A percentile compares a stretch with the other conserved stretches of the same genome.
Conservation (phyloP, 208 protist genomes). For the Blastocrithidia nonstop region DNA sequence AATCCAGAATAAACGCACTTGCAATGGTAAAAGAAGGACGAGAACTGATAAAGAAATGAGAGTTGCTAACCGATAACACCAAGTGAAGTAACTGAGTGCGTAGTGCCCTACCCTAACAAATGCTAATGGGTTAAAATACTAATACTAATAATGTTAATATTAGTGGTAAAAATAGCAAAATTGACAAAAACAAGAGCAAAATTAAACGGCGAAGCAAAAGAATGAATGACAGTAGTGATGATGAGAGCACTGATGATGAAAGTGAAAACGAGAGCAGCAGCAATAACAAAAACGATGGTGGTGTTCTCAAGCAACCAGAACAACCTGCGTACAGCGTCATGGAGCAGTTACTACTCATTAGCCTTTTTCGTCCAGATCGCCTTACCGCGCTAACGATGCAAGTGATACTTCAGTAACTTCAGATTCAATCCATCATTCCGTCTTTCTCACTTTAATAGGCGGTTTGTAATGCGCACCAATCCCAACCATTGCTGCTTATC, state of each 20-base stretch:
- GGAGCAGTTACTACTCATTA: slow-evolving; percentile 90
- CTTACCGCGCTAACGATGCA: slow-evolving; percentile 67
- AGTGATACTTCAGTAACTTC: slow-evolving; percentile 39
- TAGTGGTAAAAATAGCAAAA: no score
- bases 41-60: no score
- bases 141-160: no score
- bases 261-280: slow-evolving; percentile 30
- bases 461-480: slow-evolving; percentile 9
- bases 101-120: no score
- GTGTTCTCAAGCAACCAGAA: slow-evolving; percentile 11
- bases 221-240: no score
- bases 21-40: no score
- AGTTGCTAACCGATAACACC: no score
- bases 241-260: slow-evolving; percentile 6
- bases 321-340: slow-evolving; percentile 28
- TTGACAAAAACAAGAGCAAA: no score
- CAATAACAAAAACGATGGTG: slow-evolving; percentile 19
- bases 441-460: slow-evolving; percentile 60
- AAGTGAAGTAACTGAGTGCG: no score
- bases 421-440: slow-evolving; percentile 58
- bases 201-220: no score
- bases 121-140: no score
- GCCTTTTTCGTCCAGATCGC: slow-evolving; percentile 92
- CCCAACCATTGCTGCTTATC: slow-evolving; percentile 85
- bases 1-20: no score